A percentile compares a stretch with the other conserved stretches of the same genome.
phyloP scores from a whole-genome alignment of 768 basidiomycete species.

The Sarcomyxa edulis region DNA sequence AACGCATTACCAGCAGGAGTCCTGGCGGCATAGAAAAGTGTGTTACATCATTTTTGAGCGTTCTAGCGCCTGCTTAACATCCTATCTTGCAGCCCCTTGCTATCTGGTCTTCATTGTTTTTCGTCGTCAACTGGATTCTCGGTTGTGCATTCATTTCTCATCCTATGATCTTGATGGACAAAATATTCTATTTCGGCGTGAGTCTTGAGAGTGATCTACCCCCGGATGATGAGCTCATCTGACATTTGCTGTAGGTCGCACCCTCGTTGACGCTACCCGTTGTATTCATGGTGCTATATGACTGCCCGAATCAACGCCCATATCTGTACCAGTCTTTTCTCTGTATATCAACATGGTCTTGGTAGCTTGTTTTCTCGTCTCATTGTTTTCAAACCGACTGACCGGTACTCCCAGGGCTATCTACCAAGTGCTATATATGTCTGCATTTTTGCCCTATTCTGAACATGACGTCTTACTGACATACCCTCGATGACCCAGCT shows the following conservation, averaged over 20 bases:
- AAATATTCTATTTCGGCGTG: conserved; percentile 38
- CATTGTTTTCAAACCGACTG: too few species aligned
- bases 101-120: conserved; percentile 16
- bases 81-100: conserved; percentile 8
- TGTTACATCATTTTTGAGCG: conserved; percentile 1
- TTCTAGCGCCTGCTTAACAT: background rate
- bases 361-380: conserved; percentile 37
- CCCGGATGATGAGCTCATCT: background rate
- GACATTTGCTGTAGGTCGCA: conserved; percentile 25
- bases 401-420: conserved; percentile 34
- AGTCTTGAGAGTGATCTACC: conserved; percentile 5
- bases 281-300: conserved; percentile 53
- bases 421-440: conserved; percentile 55
- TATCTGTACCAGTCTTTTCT: conserved; percentile 57
- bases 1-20: conserved; percentile 14
- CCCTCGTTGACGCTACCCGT: conserved; percentile 25
- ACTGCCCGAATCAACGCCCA: conserved; percentile 61
- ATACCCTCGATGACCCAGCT: conserved; percentile 2
- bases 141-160: conserved; percentile 13
- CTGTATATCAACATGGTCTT: conserved; percentile 56
- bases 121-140: conserved; percentile 43
- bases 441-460: conserved; percentile 34
- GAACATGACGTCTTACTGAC: too few species aligned
- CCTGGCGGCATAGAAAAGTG: conserved; percentile 13
- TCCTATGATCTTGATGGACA: conserved; percentile 19